Evolutionary conservation across 2,329 filamentous ascomycete species (phyloP), one percentile per base, ranked within the genome.

Genomic region (Clathrospora elynae): DNA sequence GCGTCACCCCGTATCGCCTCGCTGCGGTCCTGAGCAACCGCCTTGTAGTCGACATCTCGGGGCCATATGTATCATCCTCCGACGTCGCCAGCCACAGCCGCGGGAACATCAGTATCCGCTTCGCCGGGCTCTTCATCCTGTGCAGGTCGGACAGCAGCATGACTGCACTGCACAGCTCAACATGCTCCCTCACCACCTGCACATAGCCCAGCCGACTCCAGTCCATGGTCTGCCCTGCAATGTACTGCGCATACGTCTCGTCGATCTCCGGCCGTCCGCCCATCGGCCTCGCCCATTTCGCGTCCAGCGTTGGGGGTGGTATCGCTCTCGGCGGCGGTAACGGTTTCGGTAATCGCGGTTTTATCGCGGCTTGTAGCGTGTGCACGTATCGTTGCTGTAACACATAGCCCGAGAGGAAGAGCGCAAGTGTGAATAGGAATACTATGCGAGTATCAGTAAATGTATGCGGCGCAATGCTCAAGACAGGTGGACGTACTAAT

Each of bases 341-440:
- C 12, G 72, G 69, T 40, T 69, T 67, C 0, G 75, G 75, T 37
- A 62, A 75, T 68, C 51, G 77, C 35, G 77, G 79, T 55, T 79
- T 79, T 59, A 96, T 85, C 12, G 87, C 87, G 42, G 78, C 75
- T 59, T 92, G 87, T 20, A 96, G 79, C 57, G 86, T 85, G 50
- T 80, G 81, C 4, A 96, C 82, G 0, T 90, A 93, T 59, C 89
- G 83, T 70, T 96, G 91, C 63, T 96, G 91, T 38, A 96, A 79
- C 3, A 85, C 81, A 68, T 95, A 96, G 61, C 91, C 91, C 36
- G 88, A 90, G 20, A 96, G 77, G 69, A 96, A 96, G 17, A 96
- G 83, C 4, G 90, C 81, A 24, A 85, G 70, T 3, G 90, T 95
- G 71, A 89, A 96, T 17, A 88, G 67, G 51, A 88, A 74, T 46